A percentile compares a stretch with the other conserved stretches of the same genome.
phyloP scores from a whole-genome alignment of 352 stramenopile genomes.

The Phytophthora pisi region DNA sequence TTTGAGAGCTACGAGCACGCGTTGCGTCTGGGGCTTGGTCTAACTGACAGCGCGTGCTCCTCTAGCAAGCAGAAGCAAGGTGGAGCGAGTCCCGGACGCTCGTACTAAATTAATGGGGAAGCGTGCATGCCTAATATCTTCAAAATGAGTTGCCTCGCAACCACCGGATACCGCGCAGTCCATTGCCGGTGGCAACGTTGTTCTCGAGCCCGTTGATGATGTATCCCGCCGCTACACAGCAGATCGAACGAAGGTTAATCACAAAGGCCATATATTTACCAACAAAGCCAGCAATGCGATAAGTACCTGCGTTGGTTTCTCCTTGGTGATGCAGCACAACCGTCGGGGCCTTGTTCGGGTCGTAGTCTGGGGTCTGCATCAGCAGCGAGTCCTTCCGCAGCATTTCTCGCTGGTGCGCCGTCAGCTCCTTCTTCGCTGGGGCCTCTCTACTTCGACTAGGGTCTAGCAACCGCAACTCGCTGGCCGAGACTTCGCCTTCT shows the following conservation, averaged over 20 bases:
- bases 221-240: constrained; percentile 54
- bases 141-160: constrained; percentile 79
- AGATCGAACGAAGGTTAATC: constrained; percentile 5
- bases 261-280: neutral
- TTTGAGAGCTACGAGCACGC: constrained; percentile 59
- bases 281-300: constrained; percentile 1
- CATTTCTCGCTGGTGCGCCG: constrained; percentile 44
- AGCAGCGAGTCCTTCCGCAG: constrained; percentile 64
- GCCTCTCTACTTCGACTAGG: constrained; percentile 20
- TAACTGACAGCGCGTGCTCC: constrained; percentile 12
- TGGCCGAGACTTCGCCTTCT: constrained; percentile 58
- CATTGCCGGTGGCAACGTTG: constrained; percentile 82
- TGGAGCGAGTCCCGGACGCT: constrained; percentile 14
- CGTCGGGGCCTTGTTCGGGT: constrained; percentile 72
- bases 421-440: constrained; percentile 23
- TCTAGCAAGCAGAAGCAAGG: constrained; percentile 13
- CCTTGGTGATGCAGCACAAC: constrained; percentile 80
- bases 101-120: constrained; percentile 9
- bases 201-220: constrained; percentile 89
- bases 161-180: constrained; percentile 80
- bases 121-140: constrained; percentile 1
- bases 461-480: constrained; percentile 53
- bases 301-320: constrained; percentile 65
- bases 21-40: constrained; percentile 42
- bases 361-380: constrained; percentile 66